Evolutionary conservation across 257 asterid species (phyloP), one percentile per base, ranked within the genome.

Genomic region (Scutellaria galericulata): DNA sequence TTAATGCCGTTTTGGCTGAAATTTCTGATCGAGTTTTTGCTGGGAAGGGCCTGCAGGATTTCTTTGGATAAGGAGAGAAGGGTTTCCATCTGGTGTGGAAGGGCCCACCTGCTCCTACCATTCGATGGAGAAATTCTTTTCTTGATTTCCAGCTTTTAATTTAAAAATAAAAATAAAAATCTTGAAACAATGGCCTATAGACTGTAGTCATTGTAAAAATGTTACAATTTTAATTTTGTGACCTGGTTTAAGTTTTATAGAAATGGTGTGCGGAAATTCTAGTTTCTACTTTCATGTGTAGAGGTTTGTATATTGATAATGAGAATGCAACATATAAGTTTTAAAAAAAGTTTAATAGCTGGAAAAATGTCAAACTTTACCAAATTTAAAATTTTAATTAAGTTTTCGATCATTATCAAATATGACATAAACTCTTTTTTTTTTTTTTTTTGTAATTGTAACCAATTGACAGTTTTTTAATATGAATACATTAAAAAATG

Each of bases 1-100:
- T 95, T 15, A 92, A 95, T 78, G 99, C 98, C 85, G 82, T 92
- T 87, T 79, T 95, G 82, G 97, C 99, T 18, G 96, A 95, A 88
- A 80, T 92, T 55, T 95, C 99, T 3, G 98, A 92, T 68, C 39
- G 78, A 72, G 74, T 85, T 73, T 92, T 95, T 64, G 95, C 92
- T 15, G 97, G 98, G 2, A 92, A 73, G 39, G 99, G 97, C 1
- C 81, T 94, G 20, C 99, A 92, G 64, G 99, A 94, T 85, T 92
- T 94, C 88, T 92, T 94, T 70, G 82, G 69, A 53, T 64, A 48
- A 41, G 68, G 52, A 53, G 51, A 66, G 41, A 66, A 57, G 63
- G 50, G 48, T 37, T 18, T 9, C 35, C 65, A 70, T 78, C 46
- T 22, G 61, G 55, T 75, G 81, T 7, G 75, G 55, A 42, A 41